phyloP scores from a whole-genome alignment of 2,329 filamentous ascomycete species.

The Taxawa tesnikishii region DNA sequence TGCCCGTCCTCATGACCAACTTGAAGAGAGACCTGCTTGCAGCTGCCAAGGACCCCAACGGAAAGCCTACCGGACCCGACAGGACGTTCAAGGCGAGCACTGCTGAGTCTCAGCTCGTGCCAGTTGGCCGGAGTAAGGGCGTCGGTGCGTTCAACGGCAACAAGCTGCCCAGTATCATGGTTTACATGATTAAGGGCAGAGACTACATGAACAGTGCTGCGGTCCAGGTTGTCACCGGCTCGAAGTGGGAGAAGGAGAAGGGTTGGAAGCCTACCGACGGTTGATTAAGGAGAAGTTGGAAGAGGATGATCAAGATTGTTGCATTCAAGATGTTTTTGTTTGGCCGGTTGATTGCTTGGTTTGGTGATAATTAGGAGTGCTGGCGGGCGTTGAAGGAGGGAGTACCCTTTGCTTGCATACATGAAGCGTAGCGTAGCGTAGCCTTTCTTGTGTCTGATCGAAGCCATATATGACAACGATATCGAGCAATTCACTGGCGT shows the following conservation, averaged over 20 bases:
- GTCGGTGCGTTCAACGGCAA: slow-evolving; percentile 25
- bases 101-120: slow-evolving; percentile 24
- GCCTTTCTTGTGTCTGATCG: too few species aligned
- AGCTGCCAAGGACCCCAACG: slow-evolving; percentile 13
- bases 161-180: slow-evolving; percentile 22
- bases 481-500: too few species aligned
- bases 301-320: too few species aligned
- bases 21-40: slow-evolving; percentile 33
- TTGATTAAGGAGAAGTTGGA: too few species aligned
- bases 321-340: too few species aligned
- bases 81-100: slow-evolving; percentile 18
- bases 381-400: too few species aligned
- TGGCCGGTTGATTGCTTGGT: too few species aligned
- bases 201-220: slow-evolving; percentile 22
- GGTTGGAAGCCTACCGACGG: slow-evolving; percentile 7
- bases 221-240: slow-evolving; percentile 9
- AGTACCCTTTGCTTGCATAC: too few species aligned
- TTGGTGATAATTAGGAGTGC: too few species aligned
- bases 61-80: slow-evolving; percentile 15
- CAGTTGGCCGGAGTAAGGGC: slow-evolving; percentile 24
- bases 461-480: too few species aligned
- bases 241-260: slow-evolving; percentile 13
- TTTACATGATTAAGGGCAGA: slow-evolving; percentile 24
- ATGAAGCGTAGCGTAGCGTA: too few species aligned
- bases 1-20: slow-evolving; percentile 30